These are phyloP conservation scores for Leishmania aethiopica DNA, from an alignment of 208 protist genomes.

Conservation along the genomic window DNA sequence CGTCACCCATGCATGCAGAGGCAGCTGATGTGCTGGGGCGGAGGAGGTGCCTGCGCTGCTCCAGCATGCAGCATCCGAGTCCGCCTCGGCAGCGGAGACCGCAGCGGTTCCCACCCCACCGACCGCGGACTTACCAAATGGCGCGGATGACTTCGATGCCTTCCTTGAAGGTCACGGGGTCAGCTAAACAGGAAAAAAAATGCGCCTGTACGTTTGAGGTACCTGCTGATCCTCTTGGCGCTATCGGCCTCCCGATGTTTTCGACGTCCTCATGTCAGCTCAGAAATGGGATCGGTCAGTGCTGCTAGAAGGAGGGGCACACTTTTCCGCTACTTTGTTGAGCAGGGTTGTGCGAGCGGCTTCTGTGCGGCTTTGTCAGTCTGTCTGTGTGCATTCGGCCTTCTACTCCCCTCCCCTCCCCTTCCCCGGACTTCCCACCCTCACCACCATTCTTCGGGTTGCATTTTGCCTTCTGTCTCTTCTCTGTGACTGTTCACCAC, in stretches of 20 bases:
- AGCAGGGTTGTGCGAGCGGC: background rate
- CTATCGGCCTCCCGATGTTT: background rate
- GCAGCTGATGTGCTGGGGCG: background rate
- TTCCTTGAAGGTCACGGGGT: conserved; percentile 52
- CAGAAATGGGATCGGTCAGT: background rate
- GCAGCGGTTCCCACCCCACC: background rate
- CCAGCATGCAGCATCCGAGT: background rate
- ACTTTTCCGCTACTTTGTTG: background rate
- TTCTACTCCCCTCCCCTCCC: background rate
- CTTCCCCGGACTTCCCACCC: too few species aligned
- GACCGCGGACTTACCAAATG: conserved; percentile 7
- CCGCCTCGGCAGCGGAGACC: too few species aligned
- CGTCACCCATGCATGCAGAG: background rate
- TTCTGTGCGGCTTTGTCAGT: background rate
- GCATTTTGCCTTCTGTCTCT: background rate
- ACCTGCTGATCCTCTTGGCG: background rate
- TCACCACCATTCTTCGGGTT: background rate
- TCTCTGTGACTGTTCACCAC: background rate
- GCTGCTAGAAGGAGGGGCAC: background rate
- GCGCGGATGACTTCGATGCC: conserved; percentile 79
- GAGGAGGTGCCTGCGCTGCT: background rate
- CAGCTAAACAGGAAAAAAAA: background rate
- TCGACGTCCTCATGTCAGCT: background rate
- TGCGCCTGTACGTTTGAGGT: too few species aligned
- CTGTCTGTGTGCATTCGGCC: background rate